Evolutionary conservation across 306 rosid genomes (phyloP).

Genomic region (Glycine tomentella): DNA sequence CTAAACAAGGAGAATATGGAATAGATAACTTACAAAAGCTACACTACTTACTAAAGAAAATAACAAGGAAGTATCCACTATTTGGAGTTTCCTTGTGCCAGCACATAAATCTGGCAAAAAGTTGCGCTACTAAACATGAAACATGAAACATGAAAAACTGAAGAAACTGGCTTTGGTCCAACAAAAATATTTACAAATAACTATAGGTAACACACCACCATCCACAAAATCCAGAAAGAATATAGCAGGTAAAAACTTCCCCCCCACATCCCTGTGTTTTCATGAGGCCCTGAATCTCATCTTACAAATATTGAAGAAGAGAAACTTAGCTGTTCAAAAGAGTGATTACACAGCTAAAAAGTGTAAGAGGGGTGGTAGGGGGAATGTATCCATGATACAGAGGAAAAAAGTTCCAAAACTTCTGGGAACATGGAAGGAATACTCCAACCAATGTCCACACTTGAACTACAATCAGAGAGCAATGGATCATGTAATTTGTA

Average conservation of each 20-base stretch:
- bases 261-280: slow-evolving; percentile 49
- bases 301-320: slow-evolving; percentile 47
- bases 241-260: slow-evolving; percentile 51
- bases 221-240: slow-evolving; percentile 64
- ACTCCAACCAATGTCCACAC: slow-evolving; percentile 73
- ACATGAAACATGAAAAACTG: slow-evolving; percentile 49
- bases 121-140: slow-evolving; percentile 54
- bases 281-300: slow-evolving; percentile 51
- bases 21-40: slow-evolving; percentile 53
- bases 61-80: slow-evolving; percentile 48
- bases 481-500: slow-evolving; percentile 48
- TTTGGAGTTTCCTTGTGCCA: slow-evolving; percentile 42
- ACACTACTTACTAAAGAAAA: slow-evolving; percentile 50
- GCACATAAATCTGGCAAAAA: slow-evolving; percentile 40
- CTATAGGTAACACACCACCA: slow-evolving; percentile 61
- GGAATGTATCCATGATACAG: slow-evolving; percentile 59
- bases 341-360: slow-evolving; percentile 43
- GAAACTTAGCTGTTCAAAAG: slow-evolving; percentile 51
- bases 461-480: slow-evolving; percentile 59
- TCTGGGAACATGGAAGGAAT: slow-evolving; percentile 63
- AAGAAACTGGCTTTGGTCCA: slow-evolving; percentile 47
- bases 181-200: slow-evolving; percentile 70
- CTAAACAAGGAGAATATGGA: slow-evolving; percentile 29
- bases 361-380: slow-evolving; percentile 47
- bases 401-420: slow-evolving; percentile 73